Evolutionary conservation across 2,329 filamentous ascomycete species (phyloP).

Genomic region (Cladophialophora yegresii): DNA sequence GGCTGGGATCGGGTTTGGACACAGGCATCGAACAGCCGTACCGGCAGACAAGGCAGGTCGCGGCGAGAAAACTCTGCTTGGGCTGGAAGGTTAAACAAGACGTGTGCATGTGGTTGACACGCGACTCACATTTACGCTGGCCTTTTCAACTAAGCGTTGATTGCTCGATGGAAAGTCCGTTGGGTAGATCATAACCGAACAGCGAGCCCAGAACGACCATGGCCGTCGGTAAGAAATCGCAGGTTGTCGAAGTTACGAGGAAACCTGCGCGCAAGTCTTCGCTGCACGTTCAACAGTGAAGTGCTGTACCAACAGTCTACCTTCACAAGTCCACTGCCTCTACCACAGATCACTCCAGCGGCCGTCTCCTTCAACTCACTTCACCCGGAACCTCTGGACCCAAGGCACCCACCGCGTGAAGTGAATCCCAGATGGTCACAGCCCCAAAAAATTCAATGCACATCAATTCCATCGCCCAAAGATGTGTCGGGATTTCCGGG

Average conservation of each 20-base stretch:
- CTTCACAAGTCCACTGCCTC: neutral
- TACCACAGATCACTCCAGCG: neutral
- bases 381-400: neutral
- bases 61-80: neutral
- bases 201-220: too few species aligned
- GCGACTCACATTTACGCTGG: neutral
- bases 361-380: neutral
- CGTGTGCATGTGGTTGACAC: neutral
- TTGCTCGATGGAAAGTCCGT: neutral
- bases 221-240: too few species aligned
- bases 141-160: neutral
- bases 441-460: neutral
- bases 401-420: neutral
- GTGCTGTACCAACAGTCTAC: neutral
- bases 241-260: too few species aligned
- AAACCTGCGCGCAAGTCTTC: neutral
- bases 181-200: neutral
- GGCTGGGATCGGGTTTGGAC: neutral
- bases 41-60: neutral
- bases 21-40: neutral
- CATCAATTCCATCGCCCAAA: neutral
- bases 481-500: neutral
- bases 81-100: neutral
- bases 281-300: neutral
- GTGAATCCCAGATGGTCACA: neutral